phyloP scores from a whole-genome alignment of 2,329 filamentous ascomycete genomes.

The Emericellopsis atlantica region DNA sequence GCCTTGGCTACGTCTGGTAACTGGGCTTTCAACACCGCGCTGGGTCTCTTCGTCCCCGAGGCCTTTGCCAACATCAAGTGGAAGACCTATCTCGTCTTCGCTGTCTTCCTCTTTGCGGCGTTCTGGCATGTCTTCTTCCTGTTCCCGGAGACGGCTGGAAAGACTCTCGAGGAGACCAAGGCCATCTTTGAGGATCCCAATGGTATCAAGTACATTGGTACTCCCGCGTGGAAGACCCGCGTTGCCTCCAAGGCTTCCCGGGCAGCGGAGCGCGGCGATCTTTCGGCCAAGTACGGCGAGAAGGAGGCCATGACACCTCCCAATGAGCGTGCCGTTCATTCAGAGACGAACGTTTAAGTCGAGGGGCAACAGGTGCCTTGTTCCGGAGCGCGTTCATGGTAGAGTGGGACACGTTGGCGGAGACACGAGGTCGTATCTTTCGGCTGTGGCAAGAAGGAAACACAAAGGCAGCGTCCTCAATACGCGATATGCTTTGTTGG shows the following conservation, averaged over 20 bases:
- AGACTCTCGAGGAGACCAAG: constrained; percentile 40
- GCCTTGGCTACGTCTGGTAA: constrained; percentile 5
- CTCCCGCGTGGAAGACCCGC: constrained; percentile 17
- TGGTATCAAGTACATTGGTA: constrained; percentile 15
- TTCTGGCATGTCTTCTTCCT: constrained; percentile 38
- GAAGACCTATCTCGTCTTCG: constrained; percentile 12
- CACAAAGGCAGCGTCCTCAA: no score
- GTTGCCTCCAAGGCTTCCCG: constrained; percentile 8
- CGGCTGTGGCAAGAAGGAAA: no score
- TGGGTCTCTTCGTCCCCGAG: constrained; percentile 6
- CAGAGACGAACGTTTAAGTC: no score
- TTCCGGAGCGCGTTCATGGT: no score
- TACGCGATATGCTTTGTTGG: no score
- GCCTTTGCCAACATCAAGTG: constrained; percentile 9
- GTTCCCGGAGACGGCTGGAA: constrained; percentile 44
- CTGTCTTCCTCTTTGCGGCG: constrained; percentile 6
- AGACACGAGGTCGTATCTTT: no score
- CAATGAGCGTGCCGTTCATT: neutral
- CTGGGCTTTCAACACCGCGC: constrained; percentile 7
- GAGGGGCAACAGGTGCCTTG: no score
- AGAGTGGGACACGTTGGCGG: no score
- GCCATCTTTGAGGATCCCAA: constrained; percentile 29
- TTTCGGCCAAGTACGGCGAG: constrained; percentile 9
- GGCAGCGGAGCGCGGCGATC: constrained; percentile 12
- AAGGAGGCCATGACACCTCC: constrained; percentile 8